Evolutionary conservation across 2,329 filamentous ascomycete species (phyloP).

Genomic region (Teratosphaeria nubilosa): DNA sequence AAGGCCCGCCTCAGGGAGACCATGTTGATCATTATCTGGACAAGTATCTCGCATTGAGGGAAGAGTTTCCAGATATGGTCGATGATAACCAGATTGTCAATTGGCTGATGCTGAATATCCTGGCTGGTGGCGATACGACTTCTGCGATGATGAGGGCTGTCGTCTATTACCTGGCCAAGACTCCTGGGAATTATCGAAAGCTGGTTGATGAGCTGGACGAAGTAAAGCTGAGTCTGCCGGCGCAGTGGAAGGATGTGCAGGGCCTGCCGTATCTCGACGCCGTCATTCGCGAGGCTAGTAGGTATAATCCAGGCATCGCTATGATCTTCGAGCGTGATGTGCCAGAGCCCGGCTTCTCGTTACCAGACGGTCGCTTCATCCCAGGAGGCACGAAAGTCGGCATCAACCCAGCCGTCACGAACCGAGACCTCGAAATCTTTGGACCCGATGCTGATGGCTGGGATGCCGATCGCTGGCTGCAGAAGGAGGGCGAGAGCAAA

Average conservation of each 20-base stretch:
- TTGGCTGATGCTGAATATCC: constrained; percentile 36
- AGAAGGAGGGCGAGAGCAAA: not conserved
- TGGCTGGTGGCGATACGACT: constrained; percentile 28
- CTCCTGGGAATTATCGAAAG: not conserved
- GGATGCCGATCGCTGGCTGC: constrained; percentile 35
- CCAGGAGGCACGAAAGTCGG: constrained; percentile 30
- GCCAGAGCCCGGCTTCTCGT: constrained; percentile 9
- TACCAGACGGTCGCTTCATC: constrained; percentile 8
- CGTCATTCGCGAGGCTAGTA: constrained; percentile 26
- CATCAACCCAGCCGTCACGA: constrained; percentile 32
- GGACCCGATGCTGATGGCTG: constrained; percentile 18
- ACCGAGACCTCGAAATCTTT: constrained; percentile 30
- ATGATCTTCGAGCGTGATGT: constrained; percentile 40
- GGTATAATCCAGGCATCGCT: constrained; percentile 15
- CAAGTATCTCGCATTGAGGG: constrained; percentile 5
- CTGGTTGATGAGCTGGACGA: not conserved
- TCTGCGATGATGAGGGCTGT: constrained; percentile 26
- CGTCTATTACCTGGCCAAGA: constrained; percentile 8
- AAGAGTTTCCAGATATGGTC: constrained; percentile 9
- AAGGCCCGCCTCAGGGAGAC: not conserved
- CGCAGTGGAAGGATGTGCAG: not conserved
- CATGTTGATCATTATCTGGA: constrained; percentile 2
- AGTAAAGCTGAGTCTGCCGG: not conserved
- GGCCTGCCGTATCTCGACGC: constrained; percentile 22
- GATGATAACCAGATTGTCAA: constrained; percentile 5